Percentiles rank a stretch among this genome's conserved stretches.
phyloP scores from a whole-genome alignment of 208 protist species.

The Leptomonas pyrrhocoris region DNA sequence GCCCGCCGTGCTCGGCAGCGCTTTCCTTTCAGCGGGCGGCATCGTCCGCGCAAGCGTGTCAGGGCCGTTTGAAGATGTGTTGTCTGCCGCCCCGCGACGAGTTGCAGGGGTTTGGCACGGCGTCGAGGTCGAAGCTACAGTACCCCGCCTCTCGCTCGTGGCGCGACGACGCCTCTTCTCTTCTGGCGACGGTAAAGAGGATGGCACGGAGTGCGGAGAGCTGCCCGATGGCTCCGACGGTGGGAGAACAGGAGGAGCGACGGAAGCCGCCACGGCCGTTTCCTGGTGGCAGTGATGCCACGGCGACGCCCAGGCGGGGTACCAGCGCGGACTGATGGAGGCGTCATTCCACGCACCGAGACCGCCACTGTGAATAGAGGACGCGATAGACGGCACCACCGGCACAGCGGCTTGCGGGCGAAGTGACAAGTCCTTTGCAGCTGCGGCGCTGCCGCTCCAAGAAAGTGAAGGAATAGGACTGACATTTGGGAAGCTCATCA shows the following conservation, averaged over 20 bases:
- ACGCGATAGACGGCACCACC: conserved; percentile 6
- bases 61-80: not conserved
- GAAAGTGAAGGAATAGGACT: not conserved
- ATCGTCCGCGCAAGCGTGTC: conserved; percentile 11
- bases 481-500: not conserved
- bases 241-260: not conserved
- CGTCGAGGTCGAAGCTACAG: not conserved
- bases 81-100: not conserved
- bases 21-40: conserved; percentile 4
- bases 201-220: not conserved
- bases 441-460: not conserved
- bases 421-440: not conserved
- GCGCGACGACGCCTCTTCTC: not conserved
- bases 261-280: not conserved
- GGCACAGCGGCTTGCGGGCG: not conserved
- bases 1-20: not conserved
- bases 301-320: not conserved
- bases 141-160: not conserved
- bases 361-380: conserved; percentile 9
- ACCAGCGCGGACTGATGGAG: conserved; percentile 1
- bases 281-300: not conserved
- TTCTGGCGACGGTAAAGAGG: not conserved
- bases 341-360: not conserved
- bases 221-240: not conserved
- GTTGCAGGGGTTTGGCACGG: not conserved